Base-by-base conservation (phyloP, 306 rosid species). In the Sicyos edulis region DNA sequence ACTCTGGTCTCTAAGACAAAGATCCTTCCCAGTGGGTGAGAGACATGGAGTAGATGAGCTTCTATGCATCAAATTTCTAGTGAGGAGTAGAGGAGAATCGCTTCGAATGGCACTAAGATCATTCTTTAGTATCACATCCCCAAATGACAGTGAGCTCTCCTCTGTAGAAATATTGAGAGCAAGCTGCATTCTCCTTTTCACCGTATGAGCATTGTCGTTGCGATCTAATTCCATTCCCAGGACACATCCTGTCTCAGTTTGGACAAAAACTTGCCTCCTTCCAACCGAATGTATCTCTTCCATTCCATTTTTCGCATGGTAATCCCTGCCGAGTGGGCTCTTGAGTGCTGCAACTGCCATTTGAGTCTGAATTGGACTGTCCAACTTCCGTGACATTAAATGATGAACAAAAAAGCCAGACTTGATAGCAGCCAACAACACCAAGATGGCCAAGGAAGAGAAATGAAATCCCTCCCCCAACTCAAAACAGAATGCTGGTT, bases 11-110 rank as follows among this genome's bases (percentile, higher is more conserved):
- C 85, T 78, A 12, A 85, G 91, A 72, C 85, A 95, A 26, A 85
- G 74, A 86, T 95, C 99, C 85, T 84, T 87, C 63, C 96, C 96
- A 7, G 88, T 83, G 2, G 97, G 99, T 0, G 99, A 95, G 70
- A 95, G 84, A 73, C 99, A 95, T 0, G 99, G 99, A 77, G 99
- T 95, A 24, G 99, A 95, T 19, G 99, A 95, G 77, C 99, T 95
- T 69, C 99, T 87, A 66, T 91, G 99, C 62, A 95, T 67, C 2
- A 80, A 77, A 73, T 85, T 95, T 79, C 97, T 83, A 0, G 97
- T 89, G 22, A 95, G 88, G 45, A 95, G 88, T 75, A 95, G 91
- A 0, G 99, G 95, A 55, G 90, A 79, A 81, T 89, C 97, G 60
- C 89, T 89, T 40, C 96, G 77, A 72, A 95, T 84, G 5, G 88